Evolutionary conservation across 371 early-diverging fungal species (phyloP).

Genomic region (Synchytrium microbalum): DNA sequence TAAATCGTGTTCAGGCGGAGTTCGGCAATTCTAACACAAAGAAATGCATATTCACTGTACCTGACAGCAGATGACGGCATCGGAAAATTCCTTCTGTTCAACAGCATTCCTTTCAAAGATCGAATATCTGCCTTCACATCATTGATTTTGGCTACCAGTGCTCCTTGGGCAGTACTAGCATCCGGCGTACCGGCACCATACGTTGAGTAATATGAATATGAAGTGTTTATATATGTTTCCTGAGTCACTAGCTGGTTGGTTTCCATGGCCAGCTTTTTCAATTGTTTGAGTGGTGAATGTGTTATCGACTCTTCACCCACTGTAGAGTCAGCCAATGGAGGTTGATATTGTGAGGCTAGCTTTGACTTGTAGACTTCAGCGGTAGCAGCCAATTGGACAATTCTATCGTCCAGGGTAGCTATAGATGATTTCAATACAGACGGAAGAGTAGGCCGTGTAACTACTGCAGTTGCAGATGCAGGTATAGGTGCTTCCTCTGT

Average conservation of each 20-base stretch:
- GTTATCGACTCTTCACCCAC: neutral
- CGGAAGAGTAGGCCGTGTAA: too few species aligned
- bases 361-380: neutral
- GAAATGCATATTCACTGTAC: too few species aligned
- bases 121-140: constrained; percentile 14
- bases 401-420: neutral
- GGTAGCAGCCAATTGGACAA: neutral
- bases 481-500: too few species aligned
- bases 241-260: neutral
- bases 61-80: too few species aligned
- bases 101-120: constrained; percentile 15
- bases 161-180: neutral
- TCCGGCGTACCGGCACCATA: neutral
- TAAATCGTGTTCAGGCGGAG: too few species aligned
- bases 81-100: constrained; percentile 16
- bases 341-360: neutral
- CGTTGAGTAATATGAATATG: neutral
- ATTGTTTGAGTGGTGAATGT: neutral
- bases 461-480: too few species aligned
- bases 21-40: too few species aligned
- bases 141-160: neutral
- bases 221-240: neutral
- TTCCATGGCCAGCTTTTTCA: neutral
- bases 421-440: neutral
- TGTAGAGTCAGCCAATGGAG: neutral